Evolutionary conservation across 805 yeast genomes (phyloP), one percentile per base, ranked within the genome.

Genomic region (Debaryomyces hansenii): DNA sequence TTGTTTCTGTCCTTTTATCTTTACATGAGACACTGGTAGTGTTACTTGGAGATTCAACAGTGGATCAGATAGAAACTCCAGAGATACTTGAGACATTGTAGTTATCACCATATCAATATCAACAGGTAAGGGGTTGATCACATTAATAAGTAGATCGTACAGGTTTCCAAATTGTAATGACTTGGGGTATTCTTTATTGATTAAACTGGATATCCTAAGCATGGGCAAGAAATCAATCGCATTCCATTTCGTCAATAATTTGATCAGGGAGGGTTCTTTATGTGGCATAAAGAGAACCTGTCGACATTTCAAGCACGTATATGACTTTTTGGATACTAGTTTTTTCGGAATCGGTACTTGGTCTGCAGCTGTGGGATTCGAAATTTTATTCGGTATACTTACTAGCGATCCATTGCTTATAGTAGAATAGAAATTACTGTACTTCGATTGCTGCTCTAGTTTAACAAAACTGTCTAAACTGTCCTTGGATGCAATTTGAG

Each of bases 141-240:
- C 45, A 46, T 58, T 66, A 39, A 72, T 40, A 11, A 63, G 49
- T 35, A 67, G 59, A 9, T 51, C 45, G 9, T 54, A 45, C 28
- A 46, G 59, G 4, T 46, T 28, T 8, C 55, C 59, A 16, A 47
- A 33, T 7, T 24, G 29, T 16, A 55, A 34, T 2, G n/a, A 31
- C n/a, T 46, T 47, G 12, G 45, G 53, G 33, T 27, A 45, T 31
- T 24, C 20, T 28, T 28, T 46, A 34, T 40, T 45, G 27, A 45
- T 12, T 6, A 47, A 47, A n/a, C 57, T 54, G n/a, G 63, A 54
- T 41, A 58, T 37, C 33, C 46, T 53, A 1, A 69, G 42, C 4
- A 52, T 48, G 14, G 77, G 76, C 46, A 71, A 39, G 28, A 56
- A 60, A 33, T 72, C 75, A 5, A 60, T 47, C 2, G 74, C 74